Conservation (phyloP, 768 basidiomycete genomes). For the Xerocomus brunneocitrinus region DNA sequence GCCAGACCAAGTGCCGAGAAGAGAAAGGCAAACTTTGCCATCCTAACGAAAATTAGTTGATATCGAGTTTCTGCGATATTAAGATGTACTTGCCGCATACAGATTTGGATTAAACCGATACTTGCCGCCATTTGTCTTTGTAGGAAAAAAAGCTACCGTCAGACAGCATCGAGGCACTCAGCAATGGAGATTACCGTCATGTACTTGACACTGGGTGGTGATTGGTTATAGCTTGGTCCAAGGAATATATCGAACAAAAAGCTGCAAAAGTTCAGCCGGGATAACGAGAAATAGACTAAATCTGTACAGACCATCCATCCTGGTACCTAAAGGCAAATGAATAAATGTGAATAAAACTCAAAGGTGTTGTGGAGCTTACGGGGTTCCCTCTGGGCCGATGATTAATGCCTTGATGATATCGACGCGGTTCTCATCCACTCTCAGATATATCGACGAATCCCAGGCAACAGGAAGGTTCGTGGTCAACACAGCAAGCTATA, state of each 20-base stretch:
- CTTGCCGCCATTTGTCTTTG: constrained; percentile 80
- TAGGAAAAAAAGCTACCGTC: not conserved
- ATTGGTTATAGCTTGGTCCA: constrained; percentile 81
- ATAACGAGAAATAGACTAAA: not conserved
- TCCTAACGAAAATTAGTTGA: constrained; percentile 45
- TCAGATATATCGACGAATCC: constrained; percentile 90
- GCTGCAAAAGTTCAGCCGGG: constrained; percentile 28
- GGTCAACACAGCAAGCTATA: constrained; percentile 86
- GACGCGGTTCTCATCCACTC: constrained; percentile 88
- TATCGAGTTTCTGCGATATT: not conserved
- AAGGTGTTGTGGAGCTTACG: constrained; percentile 46
- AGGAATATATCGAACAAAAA: constrained; percentile 92
- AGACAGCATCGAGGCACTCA: constrained; percentile 5
- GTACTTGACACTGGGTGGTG: constrained; percentile 72
- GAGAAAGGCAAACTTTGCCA: constrained; percentile 89
- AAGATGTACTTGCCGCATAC: constrained; percentile 61
- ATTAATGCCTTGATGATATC: constrained; percentile 91
- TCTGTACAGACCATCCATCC: constrained; percentile 74
- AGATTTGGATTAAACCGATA: constrained; percentile 93
- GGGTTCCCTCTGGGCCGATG: constrained; percentile 90
- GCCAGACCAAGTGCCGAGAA: constrained; percentile 89
- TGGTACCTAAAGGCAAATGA: constrained; percentile 53
- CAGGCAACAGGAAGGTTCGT: constrained; percentile 93
- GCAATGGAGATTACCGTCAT: constrained; percentile 43
- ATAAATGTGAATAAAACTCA: not conserved